phyloP scores from a whole-genome alignment of 108 stramenopile genomes.

The Nitzschia sp. region DNA sequence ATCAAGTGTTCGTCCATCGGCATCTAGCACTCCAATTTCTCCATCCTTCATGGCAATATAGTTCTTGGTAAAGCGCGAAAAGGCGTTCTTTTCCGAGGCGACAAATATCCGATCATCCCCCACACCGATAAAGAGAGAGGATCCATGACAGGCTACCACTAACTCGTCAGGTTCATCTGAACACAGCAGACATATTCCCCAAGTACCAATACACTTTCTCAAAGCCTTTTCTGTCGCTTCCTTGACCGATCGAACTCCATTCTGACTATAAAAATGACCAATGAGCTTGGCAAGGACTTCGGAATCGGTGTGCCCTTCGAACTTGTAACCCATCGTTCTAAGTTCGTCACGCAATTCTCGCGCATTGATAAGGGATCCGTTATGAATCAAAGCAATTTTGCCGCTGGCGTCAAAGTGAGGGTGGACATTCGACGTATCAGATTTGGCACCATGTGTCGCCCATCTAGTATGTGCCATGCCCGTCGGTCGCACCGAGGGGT shows the following conservation, averaged over 20 bases:
- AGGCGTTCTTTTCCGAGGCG: slow-evolving; percentile 98
- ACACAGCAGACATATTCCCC: slow-evolving; percentile 91
- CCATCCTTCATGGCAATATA: slow-evolving; percentile 99
- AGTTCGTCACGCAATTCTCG: slow-evolving; percentile 88
- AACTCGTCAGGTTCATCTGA: slow-evolving; percentile 86
- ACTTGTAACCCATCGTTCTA: slow-evolving; percentile 76
- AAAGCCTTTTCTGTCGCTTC: slow-evolving; percentile 92
- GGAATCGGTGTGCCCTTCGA: slow-evolving; percentile 95
- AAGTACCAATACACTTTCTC: slow-evolving; percentile 87
- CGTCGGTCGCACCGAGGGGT: background rate
- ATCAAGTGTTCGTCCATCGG: slow-evolving; percentile 91
- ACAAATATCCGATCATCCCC: slow-evolving; percentile 90
- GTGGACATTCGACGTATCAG: slow-evolving; percentile 94
- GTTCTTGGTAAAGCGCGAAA: slow-evolving; percentile 97
- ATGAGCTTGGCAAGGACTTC: slow-evolving; percentile 99
- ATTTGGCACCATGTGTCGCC: slow-evolving; percentile 99
- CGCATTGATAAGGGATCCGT: slow-evolving; percentile 98
- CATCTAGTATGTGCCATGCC: slow-evolving; percentile 99
- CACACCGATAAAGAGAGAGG: slow-evolving; percentile 96
- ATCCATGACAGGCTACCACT: slow-evolving; percentile 97
- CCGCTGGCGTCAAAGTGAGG: slow-evolving; percentile 92
- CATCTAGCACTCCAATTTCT: slow-evolving; percentile 94
- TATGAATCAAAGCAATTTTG: slow-evolving; percentile 97
- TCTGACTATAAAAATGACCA: slow-evolving; percentile 70
- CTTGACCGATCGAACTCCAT: slow-evolving; percentile 42